Conservation (phyloP, 164 flowering plant species). For the Nymphaea colorata region DNA sequence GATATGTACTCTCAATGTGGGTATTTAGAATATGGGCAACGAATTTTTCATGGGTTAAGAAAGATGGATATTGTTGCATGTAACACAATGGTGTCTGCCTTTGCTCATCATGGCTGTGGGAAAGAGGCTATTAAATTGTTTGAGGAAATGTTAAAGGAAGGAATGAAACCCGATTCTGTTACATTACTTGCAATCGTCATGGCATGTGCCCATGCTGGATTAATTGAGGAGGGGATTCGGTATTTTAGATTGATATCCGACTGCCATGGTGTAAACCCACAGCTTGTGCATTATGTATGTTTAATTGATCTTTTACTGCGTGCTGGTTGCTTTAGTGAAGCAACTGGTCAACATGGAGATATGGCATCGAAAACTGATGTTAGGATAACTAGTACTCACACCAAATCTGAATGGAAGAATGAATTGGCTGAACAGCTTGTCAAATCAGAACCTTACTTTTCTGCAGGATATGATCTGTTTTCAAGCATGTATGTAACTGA, state of each 20-base stretch:
- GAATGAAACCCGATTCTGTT: conserved; percentile 34
- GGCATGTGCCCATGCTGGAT: conserved; percentile 61
- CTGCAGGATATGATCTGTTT: conserved; percentile 40
- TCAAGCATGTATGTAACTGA: conserved; percentile 44
- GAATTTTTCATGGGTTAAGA: conserved; percentile 28
- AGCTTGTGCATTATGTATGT: conserved; percentile 61
- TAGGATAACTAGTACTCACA: conserved; percentile 46
- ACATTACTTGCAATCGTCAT: conserved; percentile 46
- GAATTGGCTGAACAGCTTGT: conserved; percentile 41
- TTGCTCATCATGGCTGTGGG: conserved; percentile 64
- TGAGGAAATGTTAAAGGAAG: conserved; percentile 31
- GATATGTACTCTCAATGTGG: conserved; percentile 85
- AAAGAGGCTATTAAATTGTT: conserved; percentile 33
- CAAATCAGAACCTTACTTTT: conserved; percentile 40
- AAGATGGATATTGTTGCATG: conserved; percentile 45
- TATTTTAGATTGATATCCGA: conserved; percentile 33
- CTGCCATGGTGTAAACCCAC: conserved; percentile 32
- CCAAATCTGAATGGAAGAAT: conserved; percentile 41
- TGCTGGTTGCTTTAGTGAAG: conserved; percentile 39
- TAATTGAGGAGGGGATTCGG: conserved; percentile 42
- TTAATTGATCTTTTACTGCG: conserved; percentile 55
- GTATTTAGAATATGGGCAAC: conserved; percentile 20
- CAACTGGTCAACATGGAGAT: conserved; percentile 22
- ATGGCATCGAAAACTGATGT: conserved; percentile 41
- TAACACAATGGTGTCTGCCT: conserved; percentile 69